phyloP scores from a whole-genome alignment of 352 stramenopile species.

The Phytophthora multivora region DNA sequence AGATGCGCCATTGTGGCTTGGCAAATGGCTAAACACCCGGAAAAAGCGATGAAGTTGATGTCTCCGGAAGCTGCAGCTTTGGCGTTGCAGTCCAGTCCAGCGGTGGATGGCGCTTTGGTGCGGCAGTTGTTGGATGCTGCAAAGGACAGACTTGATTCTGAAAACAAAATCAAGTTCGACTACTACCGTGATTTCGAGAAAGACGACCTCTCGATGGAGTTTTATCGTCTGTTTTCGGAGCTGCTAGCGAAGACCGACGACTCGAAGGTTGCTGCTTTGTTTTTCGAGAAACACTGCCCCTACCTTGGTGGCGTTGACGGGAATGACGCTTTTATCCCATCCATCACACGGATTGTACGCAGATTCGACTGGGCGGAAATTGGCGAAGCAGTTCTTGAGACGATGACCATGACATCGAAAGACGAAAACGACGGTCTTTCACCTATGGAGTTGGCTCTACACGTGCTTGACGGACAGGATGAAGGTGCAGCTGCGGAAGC shows the following conservation, averaged over 20 bases:
- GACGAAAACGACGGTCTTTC: background rate
- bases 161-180: background rate
- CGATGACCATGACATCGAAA: background rate
- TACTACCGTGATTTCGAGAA: background rate
- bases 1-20: constrained; percentile 3
- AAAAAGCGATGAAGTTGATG: constrained; percentile 3
- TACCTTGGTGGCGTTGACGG: background rate
- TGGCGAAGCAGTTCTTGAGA: background rate
- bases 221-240: background rate
- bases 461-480: background rate
- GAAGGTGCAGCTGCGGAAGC: background rate
- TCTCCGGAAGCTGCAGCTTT: background rate
- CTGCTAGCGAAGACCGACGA: background rate
- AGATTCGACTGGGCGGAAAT: background rate
- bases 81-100: background rate
- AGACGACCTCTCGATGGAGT: background rate
- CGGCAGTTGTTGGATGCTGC: background rate
- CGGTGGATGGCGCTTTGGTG: background rate
- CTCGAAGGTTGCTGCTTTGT: background rate
- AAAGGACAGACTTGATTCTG: background rate
- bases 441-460: background rate
- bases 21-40: background rate
- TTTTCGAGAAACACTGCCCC: background rate
- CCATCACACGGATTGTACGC: background rate
- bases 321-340: background rate